A percentile compares a stretch with the other conserved stretches of the same genome.
Evolutionary conservation across 176 grass and related monocot species (phyloP).

Genomic region (Melocanna baccifera): DNA sequence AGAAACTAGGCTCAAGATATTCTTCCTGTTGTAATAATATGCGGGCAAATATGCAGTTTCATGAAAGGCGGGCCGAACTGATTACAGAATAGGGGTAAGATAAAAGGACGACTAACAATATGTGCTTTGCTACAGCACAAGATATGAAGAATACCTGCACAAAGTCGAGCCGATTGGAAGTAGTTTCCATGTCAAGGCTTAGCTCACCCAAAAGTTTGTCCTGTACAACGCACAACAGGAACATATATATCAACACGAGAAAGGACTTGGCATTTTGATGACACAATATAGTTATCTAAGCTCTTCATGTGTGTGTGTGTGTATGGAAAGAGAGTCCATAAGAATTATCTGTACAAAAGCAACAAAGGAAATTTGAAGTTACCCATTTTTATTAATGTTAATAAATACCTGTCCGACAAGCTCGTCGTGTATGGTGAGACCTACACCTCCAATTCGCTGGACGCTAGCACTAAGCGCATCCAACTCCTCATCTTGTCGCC

Average conservation of each 20-base stretch:
- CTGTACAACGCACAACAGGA: slow-evolving; percentile 24
- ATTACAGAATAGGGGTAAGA: neutral
- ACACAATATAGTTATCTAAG: neutral
- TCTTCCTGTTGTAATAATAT: neutral
- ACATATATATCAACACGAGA: neutral
- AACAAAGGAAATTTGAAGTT: neutral
- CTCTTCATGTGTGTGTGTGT: neutral
- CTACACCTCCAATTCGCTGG: slow-evolving; percentile 81
- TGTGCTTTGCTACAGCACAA: neutral
- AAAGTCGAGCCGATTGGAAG: slow-evolving; percentile 84
- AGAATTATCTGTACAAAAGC: neutral
- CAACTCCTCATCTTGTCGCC: slow-evolving; percentile 87
- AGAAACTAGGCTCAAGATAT: neutral
- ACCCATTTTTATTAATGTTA: neutral
- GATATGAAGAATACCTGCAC: slow-evolving; percentile 53
- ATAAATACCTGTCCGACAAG: slow-evolving; percentile 66
- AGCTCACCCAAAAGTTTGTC: slow-evolving; percentile 86
- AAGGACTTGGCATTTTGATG: neutral
- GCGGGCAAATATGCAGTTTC: neutral
- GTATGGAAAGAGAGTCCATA: neutral
- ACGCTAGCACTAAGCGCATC: slow-evolving; percentile 88
- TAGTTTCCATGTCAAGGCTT: slow-evolving; percentile 90
- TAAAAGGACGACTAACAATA: neutral
- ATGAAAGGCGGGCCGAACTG: neutral
- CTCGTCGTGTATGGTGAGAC: slow-evolving; percentile 93